Evolutionary conservation across 75 land plant species (phyloP), one percentile per base, ranked within the genome.

Genomic region (Pinus taeda): DNA sequence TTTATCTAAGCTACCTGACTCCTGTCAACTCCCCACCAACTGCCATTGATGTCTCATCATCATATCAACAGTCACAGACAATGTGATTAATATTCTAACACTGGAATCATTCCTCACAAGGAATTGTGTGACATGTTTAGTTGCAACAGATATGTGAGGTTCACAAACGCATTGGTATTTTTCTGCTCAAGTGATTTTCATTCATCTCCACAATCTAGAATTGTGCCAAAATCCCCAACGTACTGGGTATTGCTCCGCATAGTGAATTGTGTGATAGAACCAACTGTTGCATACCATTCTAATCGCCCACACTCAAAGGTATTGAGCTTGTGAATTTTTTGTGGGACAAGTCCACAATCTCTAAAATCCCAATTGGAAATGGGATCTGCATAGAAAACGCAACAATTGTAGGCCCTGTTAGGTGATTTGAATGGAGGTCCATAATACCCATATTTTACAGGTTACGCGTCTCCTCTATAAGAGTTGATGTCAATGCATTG

Each of bases 361-460:
- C 74, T 57, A 84, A 57, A 26, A 74, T 62, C 18, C 82, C 86
- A 29, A 18, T 75, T 11, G 67, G 18, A 26, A 79, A 83, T 26
- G 55, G 57, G 59, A 57, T 74, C 36, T 74, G 33, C 6, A 84
- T 49, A 24, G 39, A 18, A 60, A 83, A 80, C 11, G 80, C 75
- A 26, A 21, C 72, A 18, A 45, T 57, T 22, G 77, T 59, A 15
- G 77, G 36, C 15, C 86, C 86, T 14, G 76, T 67, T 39, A 84
- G 56, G 49, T 57, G 57, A 59, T 84, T 84, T 30, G 86, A 80
- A 67, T 80, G 86, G 14, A 84, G 82, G 64, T 84, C 86, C 37
- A 84, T 71, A 18, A 76, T 69, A 20, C 80, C 86, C 69, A 84
- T 57, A 7, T 70, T 66, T 11, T 59, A 60, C 73, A 84, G 70